Evolutionary conservation across 2,329 filamentous ascomycete genomes (phyloP), one percentile per base, ranked within the genome.

Genomic region (Claviceps arundinis): DNA sequence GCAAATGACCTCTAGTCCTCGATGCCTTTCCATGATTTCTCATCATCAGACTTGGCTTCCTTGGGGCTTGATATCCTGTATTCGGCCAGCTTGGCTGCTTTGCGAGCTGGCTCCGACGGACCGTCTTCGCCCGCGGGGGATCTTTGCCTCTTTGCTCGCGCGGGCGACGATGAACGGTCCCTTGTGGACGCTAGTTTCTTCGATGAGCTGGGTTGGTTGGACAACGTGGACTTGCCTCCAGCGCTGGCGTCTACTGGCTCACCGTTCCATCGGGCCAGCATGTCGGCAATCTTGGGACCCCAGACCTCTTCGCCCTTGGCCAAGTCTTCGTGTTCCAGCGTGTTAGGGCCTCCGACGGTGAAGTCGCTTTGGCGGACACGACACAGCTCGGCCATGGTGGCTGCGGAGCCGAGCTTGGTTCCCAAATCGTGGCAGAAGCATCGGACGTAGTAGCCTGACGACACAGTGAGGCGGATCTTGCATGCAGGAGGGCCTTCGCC

Each of bases 361-460:
- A 94, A 97, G 55, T 89, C 80, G 17, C 82, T 87, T 68, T 98
- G 93, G 50, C 86, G 80, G 3, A 81, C 85, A 51, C 93, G 84
- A 52, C 85, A 78, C 19, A 98, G 78, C 59, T 86, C 82, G 22
- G 87, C 81, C 91, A 98, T 97, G 58, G 93, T 75, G 37, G 79
- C 93, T 24, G 87, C 82, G 13, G 89, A 95, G 50, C 80, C 82
- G 14, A 96, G 76, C 59, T 88, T 89, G 58, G 82, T 74, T 22
- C 91, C 93, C 3, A 98, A 76, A 62, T 98, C 93, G 64, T 97
- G 89, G 60, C 89, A 90, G 59, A 98, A 81, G 53, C 87, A 94
- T 56, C 93, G 85, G 14, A 98, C 90, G 67, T 98, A 98, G 74
- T 96, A 98, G 41, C 93, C 93, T 0, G 89, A 95, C 2, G 89